Evolutionary conservation across 495 filamentous ascomycete species (phyloP).

Genomic region (Aspergillus cristatus): DNA sequence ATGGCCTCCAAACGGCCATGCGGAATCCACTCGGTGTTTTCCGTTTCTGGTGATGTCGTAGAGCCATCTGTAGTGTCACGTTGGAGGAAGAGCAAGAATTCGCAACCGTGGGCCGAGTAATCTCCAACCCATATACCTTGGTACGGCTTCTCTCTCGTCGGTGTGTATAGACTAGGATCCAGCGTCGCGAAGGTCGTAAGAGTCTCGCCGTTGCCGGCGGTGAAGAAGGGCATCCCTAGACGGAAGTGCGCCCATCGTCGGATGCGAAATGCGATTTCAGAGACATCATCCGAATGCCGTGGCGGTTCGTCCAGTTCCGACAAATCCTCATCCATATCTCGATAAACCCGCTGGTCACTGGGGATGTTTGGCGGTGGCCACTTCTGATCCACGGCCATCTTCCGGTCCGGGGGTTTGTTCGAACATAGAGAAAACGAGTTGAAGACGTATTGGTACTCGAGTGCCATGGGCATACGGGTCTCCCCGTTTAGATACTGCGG

Average conservation of each 20-base stretch:
- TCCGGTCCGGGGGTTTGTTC: slow-evolving; percentile 24
- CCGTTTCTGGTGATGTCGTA: no score
- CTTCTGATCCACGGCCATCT: slow-evolving; percentile 30
- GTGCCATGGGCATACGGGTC: slow-evolving; percentile 45
- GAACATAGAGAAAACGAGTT: slow-evolving; percentile 35
- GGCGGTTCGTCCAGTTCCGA: slow-evolving; percentile 32
- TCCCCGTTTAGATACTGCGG: slow-evolving; percentile 26
- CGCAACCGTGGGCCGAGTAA: slow-evolving; percentile 79
- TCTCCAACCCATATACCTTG: slow-evolving; percentile 90
- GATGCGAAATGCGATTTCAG: slow-evolving; percentile 59
- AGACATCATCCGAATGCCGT: slow-evolving; percentile 39
- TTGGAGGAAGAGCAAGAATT: slow-evolving; percentile 76
- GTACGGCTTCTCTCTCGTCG: slow-evolving; percentile 69
- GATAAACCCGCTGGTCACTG: slow-evolving; percentile 27
- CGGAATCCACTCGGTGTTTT: slow-evolving; percentile 4
- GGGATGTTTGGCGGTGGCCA: slow-evolving; percentile 76
- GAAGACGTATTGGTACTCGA: slow-evolving; percentile 35
- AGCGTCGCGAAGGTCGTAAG: slow-evolving; percentile 71
- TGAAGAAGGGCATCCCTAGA: slow-evolving; percentile 20
- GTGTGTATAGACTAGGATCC: slow-evolving; percentile 59
- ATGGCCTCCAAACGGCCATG: slow-evolving; percentile 63
- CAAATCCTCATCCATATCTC: slow-evolving; percentile 20
- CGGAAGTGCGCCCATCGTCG: slow-evolving; percentile 59
- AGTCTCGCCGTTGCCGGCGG: slow-evolving; percentile 48
- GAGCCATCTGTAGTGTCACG: slow-evolving; percentile 31